Conservation (phyloP, 441 rosid genomes). For the Hypseocharis bilobata region DNA sequence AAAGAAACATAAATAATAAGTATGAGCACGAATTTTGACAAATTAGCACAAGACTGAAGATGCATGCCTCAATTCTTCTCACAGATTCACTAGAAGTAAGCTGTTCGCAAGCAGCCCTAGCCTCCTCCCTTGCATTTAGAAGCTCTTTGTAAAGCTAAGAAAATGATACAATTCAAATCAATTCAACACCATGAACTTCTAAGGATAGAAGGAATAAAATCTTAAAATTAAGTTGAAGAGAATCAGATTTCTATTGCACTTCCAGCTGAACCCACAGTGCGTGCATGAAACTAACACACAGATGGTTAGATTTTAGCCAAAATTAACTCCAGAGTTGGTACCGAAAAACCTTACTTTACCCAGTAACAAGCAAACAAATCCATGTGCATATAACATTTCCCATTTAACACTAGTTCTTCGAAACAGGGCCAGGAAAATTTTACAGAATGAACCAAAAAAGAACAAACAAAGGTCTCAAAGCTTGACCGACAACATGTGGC, state of each 20-base stretch:
- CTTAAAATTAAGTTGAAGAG: background rate
- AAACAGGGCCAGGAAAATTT: background rate
- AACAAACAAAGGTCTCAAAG: background rate
- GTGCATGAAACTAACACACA: background rate
- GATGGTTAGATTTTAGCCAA: background rate
- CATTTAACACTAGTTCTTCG: background rate
- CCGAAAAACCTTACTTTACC: background rate
- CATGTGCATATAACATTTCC: background rate
- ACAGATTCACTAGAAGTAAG: constrained; percentile 39
- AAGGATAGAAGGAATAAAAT: constrained; percentile 9
- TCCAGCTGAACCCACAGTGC: background rate
- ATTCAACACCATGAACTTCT: constrained; percentile 10
- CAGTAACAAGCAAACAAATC: background rate
- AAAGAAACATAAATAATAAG: constrained; percentile 3
- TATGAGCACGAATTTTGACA: constrained; percentile 15
- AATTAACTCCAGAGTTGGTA: constrained; percentile 4
- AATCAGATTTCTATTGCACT: too few relatives aligned
- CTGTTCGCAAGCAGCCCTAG: constrained; percentile 43
- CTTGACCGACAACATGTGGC: background rate
- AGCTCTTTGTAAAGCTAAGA: constrained; percentile 58
- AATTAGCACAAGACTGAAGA: constrained; percentile 21
- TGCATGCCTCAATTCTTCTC: constrained; percentile 36
- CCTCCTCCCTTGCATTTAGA: constrained; percentile 51
- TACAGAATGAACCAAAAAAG: background rate
- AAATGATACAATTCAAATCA: constrained; percentile 12